Percentiles rank a stretch among this genome's conserved stretches.
phyloP scores from a whole-genome alignment of 768 basidiomycete species.

The Glaciozyma martinii region DNA sequence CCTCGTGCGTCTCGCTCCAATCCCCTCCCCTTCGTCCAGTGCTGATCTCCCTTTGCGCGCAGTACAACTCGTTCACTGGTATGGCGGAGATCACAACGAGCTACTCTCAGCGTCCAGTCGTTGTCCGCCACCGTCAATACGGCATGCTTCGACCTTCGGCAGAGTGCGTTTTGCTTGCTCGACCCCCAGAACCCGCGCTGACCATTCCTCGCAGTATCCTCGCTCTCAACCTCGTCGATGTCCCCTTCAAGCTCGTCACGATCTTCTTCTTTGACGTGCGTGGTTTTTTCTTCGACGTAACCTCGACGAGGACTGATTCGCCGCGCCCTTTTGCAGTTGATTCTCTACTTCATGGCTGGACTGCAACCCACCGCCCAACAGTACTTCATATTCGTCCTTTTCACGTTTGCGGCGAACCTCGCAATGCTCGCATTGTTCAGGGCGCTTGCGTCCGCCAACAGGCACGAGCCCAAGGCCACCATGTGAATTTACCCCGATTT shows the following conservation, averaged over 20 bases:
- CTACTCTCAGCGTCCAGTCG: slow-evolving; percentile 32
- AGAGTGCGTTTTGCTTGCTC: too few species aligned
- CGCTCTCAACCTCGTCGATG: slow-evolving; percentile 37
- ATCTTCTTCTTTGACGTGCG: slow-evolving; percentile 30
- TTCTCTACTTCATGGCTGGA: slow-evolving; percentile 43
- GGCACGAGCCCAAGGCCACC: slow-evolving; percentile 25
- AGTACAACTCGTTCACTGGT: too few species aligned
- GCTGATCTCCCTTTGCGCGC: too few species aligned
- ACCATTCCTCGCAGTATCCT: slow-evolving; percentile 39
- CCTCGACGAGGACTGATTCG: too few species aligned
- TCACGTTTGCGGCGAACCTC: slow-evolving; percentile 40
- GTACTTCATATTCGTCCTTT: slow-evolving; percentile 44
- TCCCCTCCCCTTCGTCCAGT: background rate
- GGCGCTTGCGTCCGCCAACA: slow-evolving; percentile 24
- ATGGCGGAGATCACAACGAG: slow-evolving; percentile 38
- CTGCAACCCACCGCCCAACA: slow-evolving; percentile 41
- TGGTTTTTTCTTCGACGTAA: slow-evolving; percentile 14
- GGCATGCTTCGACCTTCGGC: too few species aligned
- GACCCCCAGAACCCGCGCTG: too few species aligned
- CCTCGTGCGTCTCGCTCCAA: background rate
- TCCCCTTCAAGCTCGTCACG: slow-evolving; percentile 39
- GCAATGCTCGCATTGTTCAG: slow-evolving; percentile 40
- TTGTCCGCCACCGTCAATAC: slow-evolving; percentile 16
- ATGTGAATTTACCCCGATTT: slow-evolving; percentile 26
- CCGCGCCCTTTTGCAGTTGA: too few species aligned